A percentile compares a stretch with the other conserved stretches of the same genome.
phyloP scores from a whole-genome alignment of 345 rosid genomes.

The Gossypioides kirkii region DNA sequence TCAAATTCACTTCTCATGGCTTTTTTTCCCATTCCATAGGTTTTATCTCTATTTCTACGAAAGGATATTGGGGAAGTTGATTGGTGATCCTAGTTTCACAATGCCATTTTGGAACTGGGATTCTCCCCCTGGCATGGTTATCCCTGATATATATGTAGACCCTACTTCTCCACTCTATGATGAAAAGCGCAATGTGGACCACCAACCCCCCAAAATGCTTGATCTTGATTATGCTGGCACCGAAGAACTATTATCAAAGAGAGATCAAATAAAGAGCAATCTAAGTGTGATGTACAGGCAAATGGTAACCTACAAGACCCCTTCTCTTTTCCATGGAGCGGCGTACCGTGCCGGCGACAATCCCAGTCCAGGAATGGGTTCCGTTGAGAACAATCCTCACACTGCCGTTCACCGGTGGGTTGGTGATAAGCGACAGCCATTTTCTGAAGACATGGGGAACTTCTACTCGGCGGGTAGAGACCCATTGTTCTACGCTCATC shows the following conservation, averaged over 20 bases:
- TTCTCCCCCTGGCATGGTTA: background rate
- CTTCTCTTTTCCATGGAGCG: background rate
- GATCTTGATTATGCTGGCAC: background rate
- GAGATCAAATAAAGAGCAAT: background rate
- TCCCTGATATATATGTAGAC: background rate
- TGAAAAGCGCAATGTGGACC: background rate
- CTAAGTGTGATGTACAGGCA: background rate
- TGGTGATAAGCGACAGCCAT: background rate
- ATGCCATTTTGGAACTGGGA: constrained; percentile 7
- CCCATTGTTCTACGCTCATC: background rate
- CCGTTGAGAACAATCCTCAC: background rate
- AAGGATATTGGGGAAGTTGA: background rate
- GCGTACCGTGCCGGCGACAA: background rate
- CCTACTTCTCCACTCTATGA: background rate
- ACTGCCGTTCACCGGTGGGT: background rate
- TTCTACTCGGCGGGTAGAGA: background rate
- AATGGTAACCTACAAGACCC: background rate
- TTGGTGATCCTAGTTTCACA: background rate
- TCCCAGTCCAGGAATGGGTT: background rate
- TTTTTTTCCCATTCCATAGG: background rate
- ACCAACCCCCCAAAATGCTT: background rate
- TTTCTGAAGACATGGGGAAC: background rate
- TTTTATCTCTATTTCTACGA: background rate
- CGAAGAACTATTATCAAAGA: background rate
- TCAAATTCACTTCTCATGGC: constrained; percentile 1